Evolutionary conservation across 2,329 filamentous ascomycete genomes (phyloP).

Genomic region (Clarireedia hainanense): DNA sequence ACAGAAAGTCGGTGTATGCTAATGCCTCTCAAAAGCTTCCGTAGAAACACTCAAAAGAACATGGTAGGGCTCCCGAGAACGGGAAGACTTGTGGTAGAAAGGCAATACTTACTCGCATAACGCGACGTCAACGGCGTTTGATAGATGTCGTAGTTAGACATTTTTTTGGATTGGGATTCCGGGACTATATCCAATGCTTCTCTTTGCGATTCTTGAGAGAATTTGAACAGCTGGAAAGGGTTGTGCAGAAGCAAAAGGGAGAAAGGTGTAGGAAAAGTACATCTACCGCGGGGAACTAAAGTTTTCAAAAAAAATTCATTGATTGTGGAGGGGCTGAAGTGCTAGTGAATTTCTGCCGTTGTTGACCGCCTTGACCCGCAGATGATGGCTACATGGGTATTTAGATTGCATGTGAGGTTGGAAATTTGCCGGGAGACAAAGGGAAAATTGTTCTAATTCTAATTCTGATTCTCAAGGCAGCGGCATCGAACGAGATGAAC

Average conservation of each 20-base stretch:
- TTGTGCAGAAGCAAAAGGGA: background rate
- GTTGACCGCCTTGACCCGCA: background rate
- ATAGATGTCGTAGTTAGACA: slow-evolving; percentile 42
- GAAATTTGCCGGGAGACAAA: too few species aligned
- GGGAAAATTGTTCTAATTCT: too few species aligned
- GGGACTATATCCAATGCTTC: background rate
- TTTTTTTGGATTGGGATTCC: slow-evolving; percentile 12
- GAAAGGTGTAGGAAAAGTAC: background rate
- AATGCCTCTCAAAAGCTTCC: background rate
- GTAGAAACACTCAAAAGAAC: background rate
- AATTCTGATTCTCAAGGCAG: too few species aligned
- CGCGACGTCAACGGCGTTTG: slow-evolving; percentile 63
- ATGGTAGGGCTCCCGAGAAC: background rate
- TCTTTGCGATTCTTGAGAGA: background rate
- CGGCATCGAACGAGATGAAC: too few species aligned
- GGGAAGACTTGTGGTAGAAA: background rate
- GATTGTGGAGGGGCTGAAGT: background rate
- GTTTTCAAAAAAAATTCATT: background rate
- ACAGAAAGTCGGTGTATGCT: background rate
- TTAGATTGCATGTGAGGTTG: background rate
- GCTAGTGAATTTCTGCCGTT: background rate
- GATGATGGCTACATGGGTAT: background rate
- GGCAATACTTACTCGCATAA: slow-evolving; percentile 46
- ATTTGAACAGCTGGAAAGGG: background rate
- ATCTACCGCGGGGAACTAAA: background rate